These are phyloP conservation scores for Tolypocladium nubicola DNA, from an alignment of 2,329 filamentous ascomycete genomes.

Conservation along the genomic window DNA sequence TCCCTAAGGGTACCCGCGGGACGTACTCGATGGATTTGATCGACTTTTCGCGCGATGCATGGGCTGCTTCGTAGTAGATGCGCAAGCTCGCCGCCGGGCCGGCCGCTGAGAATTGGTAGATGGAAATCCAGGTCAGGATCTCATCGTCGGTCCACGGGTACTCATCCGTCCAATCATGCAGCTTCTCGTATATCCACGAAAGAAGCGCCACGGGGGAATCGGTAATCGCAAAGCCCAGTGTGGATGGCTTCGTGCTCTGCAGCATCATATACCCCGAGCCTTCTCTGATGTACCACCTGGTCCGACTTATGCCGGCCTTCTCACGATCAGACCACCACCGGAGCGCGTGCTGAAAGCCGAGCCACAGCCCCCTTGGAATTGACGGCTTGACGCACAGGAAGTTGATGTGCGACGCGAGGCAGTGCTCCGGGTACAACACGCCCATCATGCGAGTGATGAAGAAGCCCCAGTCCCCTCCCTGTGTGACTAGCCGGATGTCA, in stretches of 20 bases:
- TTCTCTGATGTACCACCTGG: conserved; percentile 44
- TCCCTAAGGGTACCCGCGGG: conserved; percentile 28
- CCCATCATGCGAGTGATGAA: conserved; percentile 53
- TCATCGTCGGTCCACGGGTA: conserved; percentile 71
- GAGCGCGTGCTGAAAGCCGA: neutral
- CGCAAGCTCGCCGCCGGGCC: conserved; percentile 56
- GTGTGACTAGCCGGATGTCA: conserved; percentile 24
- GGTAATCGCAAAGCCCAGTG: conserved; percentile 56
- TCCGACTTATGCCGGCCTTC: conserved; percentile 28
- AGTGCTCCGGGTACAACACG: conserved; percentile 39
- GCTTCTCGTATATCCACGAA: conserved; percentile 74
- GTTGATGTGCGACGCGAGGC: conserved; percentile 45
- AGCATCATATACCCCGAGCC: conserved; percentile 27
- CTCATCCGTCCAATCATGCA: conserved; percentile 60
- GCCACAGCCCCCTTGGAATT: neutral
- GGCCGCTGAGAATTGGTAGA: conserved; percentile 61
- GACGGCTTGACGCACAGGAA: conserved; percentile 1
- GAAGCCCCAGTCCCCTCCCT: conserved; percentile 65
- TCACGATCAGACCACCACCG: neutral
- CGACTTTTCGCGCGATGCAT: conserved; percentile 18
- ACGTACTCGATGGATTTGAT: conserved; percentile 14
- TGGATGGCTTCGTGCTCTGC: conserved; percentile 59
- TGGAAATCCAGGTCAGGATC: conserved; percentile 61
- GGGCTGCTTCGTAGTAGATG: conserved; percentile 62
- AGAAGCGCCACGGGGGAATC: conserved; percentile 62